A percentile compares a stretch with the other conserved stretches of the same genome.
Conservation (phyloP, 768 basidiomycete genomes). For the Mycena galopus region DNA sequence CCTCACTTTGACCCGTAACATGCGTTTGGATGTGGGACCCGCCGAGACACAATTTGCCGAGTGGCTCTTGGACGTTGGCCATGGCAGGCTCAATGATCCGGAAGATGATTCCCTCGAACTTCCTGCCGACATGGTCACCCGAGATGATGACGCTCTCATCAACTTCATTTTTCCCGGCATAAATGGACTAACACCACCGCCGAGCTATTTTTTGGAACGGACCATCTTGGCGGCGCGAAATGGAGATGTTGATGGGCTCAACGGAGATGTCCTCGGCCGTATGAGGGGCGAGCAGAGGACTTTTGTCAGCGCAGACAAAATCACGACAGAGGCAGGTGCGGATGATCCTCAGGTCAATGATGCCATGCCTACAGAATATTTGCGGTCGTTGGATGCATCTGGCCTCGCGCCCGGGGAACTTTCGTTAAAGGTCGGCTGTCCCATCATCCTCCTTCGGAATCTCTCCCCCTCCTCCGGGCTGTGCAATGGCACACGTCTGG, state of each 20-base stretch:
- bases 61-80: slow-evolving; percentile 12
- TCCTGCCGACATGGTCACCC: not conserved
- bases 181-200: not conserved
- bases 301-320: not conserved
- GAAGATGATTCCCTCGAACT: not conserved
- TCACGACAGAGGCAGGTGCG: not conserved
- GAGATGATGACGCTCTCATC: not conserved
- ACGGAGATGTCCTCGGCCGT: not conserved
- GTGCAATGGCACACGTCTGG: slow-evolving; percentile 6
- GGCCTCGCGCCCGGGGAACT: slow-evolving; percentile 4
- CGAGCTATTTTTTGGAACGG: slow-evolving; percentile 1
- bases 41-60: not conserved
- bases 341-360: not conserved
- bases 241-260: slow-evolving; percentile 6
- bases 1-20: not conserved
- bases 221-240: not conserved
- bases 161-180: not conserved
- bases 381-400: slow-evolving; percentile 2
- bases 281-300: not conserved
- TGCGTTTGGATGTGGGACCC: not conserved
- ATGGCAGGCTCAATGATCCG: not conserved
- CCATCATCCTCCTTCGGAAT: slow-evolving; percentile 3
- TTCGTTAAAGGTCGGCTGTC: not conserved
- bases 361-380: not conserved
- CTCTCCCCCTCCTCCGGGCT: not conserved